Conservation (phyloP, 2,329 filamentous ascomycete species). For the Pseudogymnoascus sp. region DNA sequence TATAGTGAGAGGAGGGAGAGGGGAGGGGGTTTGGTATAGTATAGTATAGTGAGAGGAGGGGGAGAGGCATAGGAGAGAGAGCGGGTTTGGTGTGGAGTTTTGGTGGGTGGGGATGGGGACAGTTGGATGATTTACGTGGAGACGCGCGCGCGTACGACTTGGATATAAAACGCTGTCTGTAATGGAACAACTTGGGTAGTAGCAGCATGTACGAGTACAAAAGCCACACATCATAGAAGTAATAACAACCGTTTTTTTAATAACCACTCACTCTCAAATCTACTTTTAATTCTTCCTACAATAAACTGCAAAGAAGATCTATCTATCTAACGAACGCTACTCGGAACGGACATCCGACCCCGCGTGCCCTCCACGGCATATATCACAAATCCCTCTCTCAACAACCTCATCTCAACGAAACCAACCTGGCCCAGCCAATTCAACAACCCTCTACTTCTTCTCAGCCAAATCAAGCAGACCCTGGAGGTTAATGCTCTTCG, state of each 20-base stretch:
- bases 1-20: background rate
- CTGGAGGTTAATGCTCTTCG: conserved; percentile 92
- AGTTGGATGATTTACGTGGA: background rate
- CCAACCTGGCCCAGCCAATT: background rate
- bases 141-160: background rate
- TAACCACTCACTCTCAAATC: background rate
- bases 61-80: too few species aligned
- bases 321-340: background rate
- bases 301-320: background rate
- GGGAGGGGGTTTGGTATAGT: too few species aligned
- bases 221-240: background rate
- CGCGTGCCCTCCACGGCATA: background rate
- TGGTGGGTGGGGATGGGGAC: background rate
- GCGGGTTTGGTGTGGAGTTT: background rate
- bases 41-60: too few species aligned
- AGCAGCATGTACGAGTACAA: background rate
- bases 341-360: background rate
- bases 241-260: conserved; percentile 1
- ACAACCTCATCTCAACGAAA: background rate
- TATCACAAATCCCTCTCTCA: background rate
- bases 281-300: background rate
- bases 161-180: background rate
- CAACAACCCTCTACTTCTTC: conserved; percentile 28
- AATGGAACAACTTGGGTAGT: background rate
- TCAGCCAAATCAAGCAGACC: conserved; percentile 67